These are phyloP conservation scores for Elsinoe fawcettii DNA, from an alignment of 2,329 filamentous ascomycete genomes.

Conservation along the genomic window DNA sequence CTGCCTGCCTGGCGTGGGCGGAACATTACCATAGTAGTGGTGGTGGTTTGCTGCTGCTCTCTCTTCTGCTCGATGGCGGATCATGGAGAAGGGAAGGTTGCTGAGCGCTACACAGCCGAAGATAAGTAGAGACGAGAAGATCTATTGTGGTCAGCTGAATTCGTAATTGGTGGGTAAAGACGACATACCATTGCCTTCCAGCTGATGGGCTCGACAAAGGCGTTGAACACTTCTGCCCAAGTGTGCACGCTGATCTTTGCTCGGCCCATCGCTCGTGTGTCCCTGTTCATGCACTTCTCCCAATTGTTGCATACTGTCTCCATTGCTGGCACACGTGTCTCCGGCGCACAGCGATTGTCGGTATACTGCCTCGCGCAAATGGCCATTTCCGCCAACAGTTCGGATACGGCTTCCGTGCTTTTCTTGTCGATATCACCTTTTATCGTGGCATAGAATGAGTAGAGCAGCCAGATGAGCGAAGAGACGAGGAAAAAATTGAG, in stretches of 20 bases:
- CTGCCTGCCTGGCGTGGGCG: conserved; percentile 29
- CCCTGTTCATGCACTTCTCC: conserved; percentile 79
- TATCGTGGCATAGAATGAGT: conserved; percentile 61
- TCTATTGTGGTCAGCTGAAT: conserved; percentile 28
- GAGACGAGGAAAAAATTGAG: conserved; percentile 58
- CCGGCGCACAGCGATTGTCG: conserved; percentile 65
- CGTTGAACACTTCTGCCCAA: conserved; percentile 87
- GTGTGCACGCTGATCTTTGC: conserved; percentile 78
- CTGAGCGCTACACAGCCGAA: conserved; percentile 48
- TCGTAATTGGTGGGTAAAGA: background rate
- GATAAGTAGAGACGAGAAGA: conserved; percentile 42
- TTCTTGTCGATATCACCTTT: conserved; percentile 68
- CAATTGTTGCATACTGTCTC: conserved; percentile 67
- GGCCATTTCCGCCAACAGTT: conserved; percentile 64
- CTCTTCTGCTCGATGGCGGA: conserved; percentile 37
- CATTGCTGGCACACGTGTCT: conserved; percentile 63
- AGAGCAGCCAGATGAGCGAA: conserved; percentile 57
- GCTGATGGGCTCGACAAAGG: conserved; percentile 83
- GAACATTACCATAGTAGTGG: conserved; percentile 22
- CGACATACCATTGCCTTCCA: conserved; percentile 65
- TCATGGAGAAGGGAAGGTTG: conserved; percentile 53
- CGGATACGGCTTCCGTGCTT: conserved; percentile 58
- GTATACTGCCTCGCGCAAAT: conserved; percentile 66
- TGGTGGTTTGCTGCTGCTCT: conserved; percentile 18
- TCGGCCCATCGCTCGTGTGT: conserved; percentile 68